Evolutionary conservation across 2,329 filamentous ascomycete genomes (phyloP), one percentile per base, ranked within the genome.

Genomic region (Fusarium foetens): DNA sequence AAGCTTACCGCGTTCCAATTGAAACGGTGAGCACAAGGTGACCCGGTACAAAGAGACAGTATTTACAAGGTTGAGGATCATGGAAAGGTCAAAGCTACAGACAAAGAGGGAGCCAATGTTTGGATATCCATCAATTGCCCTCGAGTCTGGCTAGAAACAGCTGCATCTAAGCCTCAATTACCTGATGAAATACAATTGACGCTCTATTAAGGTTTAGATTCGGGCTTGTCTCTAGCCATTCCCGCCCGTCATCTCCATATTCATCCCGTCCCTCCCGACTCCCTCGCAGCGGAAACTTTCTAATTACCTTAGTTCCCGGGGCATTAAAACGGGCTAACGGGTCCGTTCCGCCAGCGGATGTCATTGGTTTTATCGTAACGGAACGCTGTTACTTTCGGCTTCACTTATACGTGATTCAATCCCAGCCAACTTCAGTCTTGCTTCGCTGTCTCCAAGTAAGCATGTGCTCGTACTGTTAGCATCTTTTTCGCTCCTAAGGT

Each of bases 41-140:
- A 14, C 29, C n/a, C n/a, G 6, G 29, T 35, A 35, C n/a, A 25
- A 29, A 48, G 46, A 41, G 39, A 59, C 58, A 31, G 41, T 27
- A 31, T 36, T 46, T 67, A 16, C 65, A 70, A 54, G 58, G 69
- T 65, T 42, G 41, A 53, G 51, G 57, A 48, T 52, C 69, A 17
- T 70, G 43, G 35, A 39, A 61, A 41, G 52, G 58, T 46, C 55
- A 55, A 62, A 54, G 63, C 59, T n/a, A 36, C 31, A 46, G 39
- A 25, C 38, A 39, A 63, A 66, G 63, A 71, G 68, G 68, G 58
- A 71, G 63, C 59, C 63, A 65, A 54, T 45, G 43, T 66, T 61
- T 54, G 29, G 6, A 29, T 39, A 23, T 33, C 11, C 43, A 27
- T 35, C 19, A 27, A 21, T 23, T 43, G 19, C 23, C 58, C 21